These are phyloP conservation scores for Calocera viscosa DNA, from an alignment of 768 basidiomycete species.

Conservation along the genomic window DNA sequence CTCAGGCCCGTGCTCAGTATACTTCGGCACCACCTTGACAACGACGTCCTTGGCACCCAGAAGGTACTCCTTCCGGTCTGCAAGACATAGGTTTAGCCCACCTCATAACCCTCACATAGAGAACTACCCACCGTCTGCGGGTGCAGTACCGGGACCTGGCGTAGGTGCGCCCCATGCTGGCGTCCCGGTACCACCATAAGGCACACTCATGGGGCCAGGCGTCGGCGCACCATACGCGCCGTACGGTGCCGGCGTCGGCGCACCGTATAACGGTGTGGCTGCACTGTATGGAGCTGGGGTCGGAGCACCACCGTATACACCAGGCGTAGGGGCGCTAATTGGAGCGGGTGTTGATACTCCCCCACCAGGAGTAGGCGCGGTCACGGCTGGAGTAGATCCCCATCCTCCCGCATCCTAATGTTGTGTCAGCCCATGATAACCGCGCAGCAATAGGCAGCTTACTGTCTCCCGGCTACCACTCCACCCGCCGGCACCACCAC, in stretches of 20 bases:
- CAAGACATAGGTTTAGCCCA: neutral
- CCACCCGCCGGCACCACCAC: conserved; percentile 25
- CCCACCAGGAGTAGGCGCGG: conserved; percentile 45
- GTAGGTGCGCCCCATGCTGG: neutral
- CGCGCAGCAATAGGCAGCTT: neutral
- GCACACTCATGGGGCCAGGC: neutral
- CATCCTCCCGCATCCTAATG: conserved; percentile 26
- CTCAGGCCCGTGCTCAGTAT: neutral
- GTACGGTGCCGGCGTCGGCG: conserved; percentile 28
- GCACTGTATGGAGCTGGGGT: conserved; percentile 27
- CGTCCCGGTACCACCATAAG: neutral
- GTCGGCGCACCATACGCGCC: conserved; percentile 16
- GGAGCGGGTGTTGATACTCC: conserved; percentile 15
- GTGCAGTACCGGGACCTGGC: neutral
- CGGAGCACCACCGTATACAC: conserved; percentile 27
- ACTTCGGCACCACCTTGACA: neutral
- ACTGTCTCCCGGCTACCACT: conserved; percentile 15
- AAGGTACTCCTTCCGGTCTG: neutral
- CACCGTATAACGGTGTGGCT: conserved; percentile 27
- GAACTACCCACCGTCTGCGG: neutral
- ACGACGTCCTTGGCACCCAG: neutral
- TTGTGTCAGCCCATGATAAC: conserved; percentile 17
- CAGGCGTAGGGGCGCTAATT: conserved; percentile 15
- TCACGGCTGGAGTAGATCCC: conserved; percentile 25
- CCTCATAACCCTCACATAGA: neutral